These are phyloP conservation scores for Oehlia diaphana DNA, from an alignment of 192 early-diverging fungal genomes.

Conservation along the genomic window DNA sequence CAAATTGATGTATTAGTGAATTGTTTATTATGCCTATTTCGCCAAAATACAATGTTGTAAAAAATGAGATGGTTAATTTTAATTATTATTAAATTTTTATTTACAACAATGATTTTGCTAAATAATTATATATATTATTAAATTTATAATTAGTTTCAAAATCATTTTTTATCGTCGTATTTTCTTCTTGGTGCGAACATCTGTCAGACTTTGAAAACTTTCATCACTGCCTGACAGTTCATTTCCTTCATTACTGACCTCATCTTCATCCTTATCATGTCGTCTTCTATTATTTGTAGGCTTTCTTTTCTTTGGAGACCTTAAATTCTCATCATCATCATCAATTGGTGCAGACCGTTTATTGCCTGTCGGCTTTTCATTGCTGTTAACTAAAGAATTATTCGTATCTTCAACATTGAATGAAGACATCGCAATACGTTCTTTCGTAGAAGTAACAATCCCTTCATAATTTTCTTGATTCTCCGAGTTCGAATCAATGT, in stretches of 20 bases:
- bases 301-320: neutral
- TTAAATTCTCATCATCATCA: constrained; percentile 8
- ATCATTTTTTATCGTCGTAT: constrained; percentile 4
- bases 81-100: too few species aligned
- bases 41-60: too few species aligned
- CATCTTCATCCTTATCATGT: neutral
- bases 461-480: too few species aligned
- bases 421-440: too few species aligned
- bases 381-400: neutral
- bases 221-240: neutral
- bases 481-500: too few species aligned
- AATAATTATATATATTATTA: too few species aligned
- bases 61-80: too few species aligned
- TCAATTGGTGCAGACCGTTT: constrained; percentile 1
- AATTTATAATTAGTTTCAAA: neutral
- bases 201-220: constrained; percentile 11
- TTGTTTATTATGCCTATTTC: too few species aligned
- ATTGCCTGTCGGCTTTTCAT: too few species aligned
- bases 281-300: neutral
- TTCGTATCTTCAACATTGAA: neutral
- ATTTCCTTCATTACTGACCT: neutral
- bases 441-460: too few species aligned
- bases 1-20: too few species aligned
- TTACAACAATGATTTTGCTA: too few species aligned
- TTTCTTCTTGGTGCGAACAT: constrained; percentile 5